Evolutionary conservation across 2,329 filamentous ascomycete species (phyloP).

Genomic region (Fonsecaea nubica): DNA sequence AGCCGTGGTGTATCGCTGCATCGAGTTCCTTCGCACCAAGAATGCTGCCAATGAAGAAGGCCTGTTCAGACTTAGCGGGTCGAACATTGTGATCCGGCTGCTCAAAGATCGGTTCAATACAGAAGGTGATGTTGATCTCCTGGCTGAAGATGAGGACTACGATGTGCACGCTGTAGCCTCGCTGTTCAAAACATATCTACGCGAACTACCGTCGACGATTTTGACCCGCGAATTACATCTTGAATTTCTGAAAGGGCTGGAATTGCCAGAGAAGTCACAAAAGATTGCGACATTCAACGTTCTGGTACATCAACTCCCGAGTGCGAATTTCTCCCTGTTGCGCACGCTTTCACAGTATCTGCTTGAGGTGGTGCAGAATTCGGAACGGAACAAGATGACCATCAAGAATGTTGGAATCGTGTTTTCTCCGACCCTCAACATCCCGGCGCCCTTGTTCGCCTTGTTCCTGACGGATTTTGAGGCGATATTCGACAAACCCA

Average conservation of each 20-base stretch:
- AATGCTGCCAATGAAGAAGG: conserved; percentile 86
- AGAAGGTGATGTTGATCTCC: conserved; percentile 87
- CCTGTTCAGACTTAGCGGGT: conserved; percentile 96
- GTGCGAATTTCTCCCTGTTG: conserved; percentile 79
- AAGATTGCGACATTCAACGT: conserved; percentile 78
- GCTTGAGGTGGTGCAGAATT: conserved; percentile 89
- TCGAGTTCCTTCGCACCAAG: conserved; percentile 87
- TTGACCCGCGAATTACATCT: conserved; percentile 88
- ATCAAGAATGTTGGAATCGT: conserved; percentile 97
- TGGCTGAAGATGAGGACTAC: conserved; percentile 83
- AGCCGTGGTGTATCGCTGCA: conserved; percentile 91
- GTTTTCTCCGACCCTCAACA: conserved; percentile 95
- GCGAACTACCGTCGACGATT: conserved; percentile 89
- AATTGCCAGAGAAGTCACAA: conserved; percentile 74
- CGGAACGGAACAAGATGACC: conserved; percentile 95
- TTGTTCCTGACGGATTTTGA: conserved; percentile 91
- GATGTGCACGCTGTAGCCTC: conserved; percentile 97
- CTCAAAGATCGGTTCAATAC: conserved; percentile 91
- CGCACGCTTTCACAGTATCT: conserved; percentile 86
- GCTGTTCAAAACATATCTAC: conserved; percentile 88
- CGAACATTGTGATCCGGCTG: conserved; percentile 89
- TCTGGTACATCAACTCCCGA: conserved; percentile 79
- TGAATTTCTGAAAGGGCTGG: conserved; percentile 84
- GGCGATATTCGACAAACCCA: conserved; percentile 76
- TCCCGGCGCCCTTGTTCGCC: conserved; percentile 91